Evolutionary conservation across 495 filamentous ascomycete genomes (phyloP), one percentile per base, ranked within the genome.

Genomic region (Aspergillus panamensis): DNA sequence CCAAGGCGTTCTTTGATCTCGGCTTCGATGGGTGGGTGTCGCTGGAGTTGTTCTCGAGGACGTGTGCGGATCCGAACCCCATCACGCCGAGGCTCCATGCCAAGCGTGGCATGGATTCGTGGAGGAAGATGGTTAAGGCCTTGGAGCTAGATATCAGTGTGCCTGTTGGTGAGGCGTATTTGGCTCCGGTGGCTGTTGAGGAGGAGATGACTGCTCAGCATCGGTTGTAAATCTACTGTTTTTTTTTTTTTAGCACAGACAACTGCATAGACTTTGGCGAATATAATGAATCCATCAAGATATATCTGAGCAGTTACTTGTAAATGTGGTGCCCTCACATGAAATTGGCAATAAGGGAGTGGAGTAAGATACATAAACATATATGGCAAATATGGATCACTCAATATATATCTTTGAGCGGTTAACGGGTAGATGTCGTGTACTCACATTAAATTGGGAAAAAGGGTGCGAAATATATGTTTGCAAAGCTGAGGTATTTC

Each of bases 1-100:
- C 84, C 7, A 66, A 72, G 50, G 84, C 82, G 8, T 78, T 78
- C 61, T 82, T 93, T 50, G 81, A 88, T 47, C 69, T 89, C 10
- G 84, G 85, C 6, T 94, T 84, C 61, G 73, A 84, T 50, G 89
- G 89, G 0, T 91, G 87, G 87, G 82, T 91, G n/a, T 87, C 84
- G 59, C 77, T 91, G 62, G 89, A 94, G 74, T 69, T 93, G 47
- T 94, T 94, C 66, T 86, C 84, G 65, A 73, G 85, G 39, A 82
- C 80, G 30, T 81, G 91, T 72, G 74, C 78, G 13, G 80, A 88
- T 48, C 64, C 73, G 13, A 77, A 80, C 32, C 58, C 75, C 21
- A 68, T 66, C 0, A 83, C 87, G 8, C 85, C 85, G 0, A 73
- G 71, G 47, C 80, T 84, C 51, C 83, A 91, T 68, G 89, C 89